These are phyloP conservation scores for Scheffersomyces stambukii DNA, from an alignment of 1,139 yeast genomes.

Conservation along the genomic window DNA sequence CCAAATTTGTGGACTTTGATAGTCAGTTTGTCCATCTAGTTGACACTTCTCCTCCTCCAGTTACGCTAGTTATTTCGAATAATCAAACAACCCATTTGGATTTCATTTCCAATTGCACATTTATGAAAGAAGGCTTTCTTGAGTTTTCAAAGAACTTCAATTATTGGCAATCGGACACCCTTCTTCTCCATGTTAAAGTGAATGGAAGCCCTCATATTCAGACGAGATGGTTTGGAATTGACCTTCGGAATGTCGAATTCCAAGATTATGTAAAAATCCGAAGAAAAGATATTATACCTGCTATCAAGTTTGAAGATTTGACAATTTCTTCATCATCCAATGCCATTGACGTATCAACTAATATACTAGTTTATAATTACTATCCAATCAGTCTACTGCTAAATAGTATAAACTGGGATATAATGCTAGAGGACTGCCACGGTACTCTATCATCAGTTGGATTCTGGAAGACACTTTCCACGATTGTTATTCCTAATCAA, in stretches of 20 bases:
- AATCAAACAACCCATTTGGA: conserved; percentile 21
- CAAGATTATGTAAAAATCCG: conserved; percentile 13
- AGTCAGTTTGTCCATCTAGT: conserved; percentile 19
- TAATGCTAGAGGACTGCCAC: conserved; percentile 23
- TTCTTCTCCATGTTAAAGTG: conserved; percentile 20
- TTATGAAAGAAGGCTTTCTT: conserved; percentile 18
- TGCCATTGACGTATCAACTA: conserved; percentile 2
- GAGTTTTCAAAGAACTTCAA: conserved; percentile 16
- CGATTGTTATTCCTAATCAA: conserved; percentile 14
- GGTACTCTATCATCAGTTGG: conserved; percentile 19
- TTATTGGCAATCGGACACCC: too few relatives aligned
- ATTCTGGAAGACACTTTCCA: conserved; percentile 16
- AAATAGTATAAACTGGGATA: conserved; percentile 22
- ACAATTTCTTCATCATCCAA: conserved; percentile 5
- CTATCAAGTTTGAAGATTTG: conserved; percentile 7
- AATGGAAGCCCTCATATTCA: too few relatives aligned
- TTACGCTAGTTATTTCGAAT: conserved; percentile 19
- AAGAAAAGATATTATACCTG: conserved; percentile 14
- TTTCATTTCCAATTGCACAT: conserved; percentile 18
- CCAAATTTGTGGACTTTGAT: conserved; percentile 15
- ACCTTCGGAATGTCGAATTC: conserved; percentile 16
- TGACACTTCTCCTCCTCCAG: conserved; percentile 22
- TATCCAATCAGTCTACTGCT: conserved; percentile 19
- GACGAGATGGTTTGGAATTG: too few relatives aligned
- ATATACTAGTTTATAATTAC: conserved; percentile 9